Conservation (phyloP, 1,284 basidiomycete species). For the Ceratobasidium sp. region DNA sequence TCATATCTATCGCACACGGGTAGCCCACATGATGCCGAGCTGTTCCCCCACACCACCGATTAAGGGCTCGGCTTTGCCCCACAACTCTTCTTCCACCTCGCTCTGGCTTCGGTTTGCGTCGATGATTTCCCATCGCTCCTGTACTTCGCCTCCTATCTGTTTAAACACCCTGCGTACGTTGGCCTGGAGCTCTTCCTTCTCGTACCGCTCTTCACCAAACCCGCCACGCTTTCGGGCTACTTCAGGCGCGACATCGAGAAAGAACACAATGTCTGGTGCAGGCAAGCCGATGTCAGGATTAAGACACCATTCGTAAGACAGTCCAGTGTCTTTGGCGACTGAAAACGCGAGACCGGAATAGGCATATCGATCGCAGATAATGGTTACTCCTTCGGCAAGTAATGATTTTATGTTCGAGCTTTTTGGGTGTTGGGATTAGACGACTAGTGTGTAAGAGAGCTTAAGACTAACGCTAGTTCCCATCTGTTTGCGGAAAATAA, state of each 20-base stretch:
- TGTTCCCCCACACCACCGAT: slow-evolving; percentile 10
- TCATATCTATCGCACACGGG: slow-evolving; percentile 11
- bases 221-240: slow-evolving; percentile 79
- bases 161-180: slow-evolving; percentile 73
- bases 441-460: not conserved
- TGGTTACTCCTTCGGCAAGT: slow-evolving; percentile 72
- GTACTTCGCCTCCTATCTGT: slow-evolving; percentile 63
- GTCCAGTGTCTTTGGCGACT: slow-evolving; percentile 68
- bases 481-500: slow-evolving; percentile 98
- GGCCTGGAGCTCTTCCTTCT: slow-evolving; percentile 79
- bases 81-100: slow-evolving; percentile 36
- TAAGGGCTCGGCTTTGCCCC: slow-evolving; percentile 10
- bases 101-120: slow-evolving; percentile 48
- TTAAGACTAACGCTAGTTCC: slow-evolving; percentile 81
- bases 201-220: slow-evolving; percentile 91
- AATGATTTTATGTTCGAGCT: slow-evolving; percentile 73
- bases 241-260: slow-evolving; percentile 84
- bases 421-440: not conserved
- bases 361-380: slow-evolving; percentile 95
- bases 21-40: slow-evolving; percentile 10
- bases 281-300: slow-evolving; percentile 88
- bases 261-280: slow-evolving; percentile 87
- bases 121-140: slow-evolving; percentile 25
- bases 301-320: slow-evolving; percentile 79
- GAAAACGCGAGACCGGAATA: slow-evolving; percentile 98